Base-by-base conservation (phyloP, 2,329 filamentous ascomycete genomes). In the Chaetomium strumarium region DNA sequence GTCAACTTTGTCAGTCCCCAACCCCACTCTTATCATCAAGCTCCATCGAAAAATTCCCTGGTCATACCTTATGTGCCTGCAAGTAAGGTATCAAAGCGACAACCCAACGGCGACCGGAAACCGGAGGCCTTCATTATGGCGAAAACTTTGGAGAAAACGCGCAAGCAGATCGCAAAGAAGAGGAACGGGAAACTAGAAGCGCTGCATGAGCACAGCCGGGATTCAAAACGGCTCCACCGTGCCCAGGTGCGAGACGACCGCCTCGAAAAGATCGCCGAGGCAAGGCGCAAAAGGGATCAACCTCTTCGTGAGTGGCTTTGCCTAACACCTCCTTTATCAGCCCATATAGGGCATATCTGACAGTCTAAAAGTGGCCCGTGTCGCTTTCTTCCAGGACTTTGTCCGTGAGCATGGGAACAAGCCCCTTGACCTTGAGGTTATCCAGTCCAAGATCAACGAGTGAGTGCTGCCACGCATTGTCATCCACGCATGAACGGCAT, bases 91-190 rank as follows among this genome's bases (percentile, higher is more conserved):
- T 24, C 24, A 24, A 24, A 24, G 4, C 24, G 24, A 24, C 24
- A 7, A 24, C 24, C 24, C 24, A 24, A 20, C n/a, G 14, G 19
- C 13, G 14, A 14, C 14, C 33, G 16, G 11, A 34, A 36, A 12
- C n/a, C 13, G n/a, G 45, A 11, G 16, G 16, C 14, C 11, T 37
- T 51, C 65, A 77, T 63, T 20, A 95, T 95, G 90, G 80, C 88
- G 13, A 86, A 83, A 66, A 81, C 85, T 41, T 72, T 96, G 7
- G 74, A 82, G 58, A 97, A 96, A 68, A 87, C 93, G 17, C 82
- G 87, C 58, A 97, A 97, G 73, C 83, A 90, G 59, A 92, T 97
- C 59, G 75, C 83, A 33, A 96, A 95, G 75, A 96, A 96, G 78
- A 83, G 86, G 60, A 82, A 83, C 59, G 83, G 83, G 17, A 82